These are phyloP conservation scores for Fonsecaea pedrosoi DNA, from an alignment of 2,329 filamentous ascomycete genomes.

Conservation along the genomic window DNA sequence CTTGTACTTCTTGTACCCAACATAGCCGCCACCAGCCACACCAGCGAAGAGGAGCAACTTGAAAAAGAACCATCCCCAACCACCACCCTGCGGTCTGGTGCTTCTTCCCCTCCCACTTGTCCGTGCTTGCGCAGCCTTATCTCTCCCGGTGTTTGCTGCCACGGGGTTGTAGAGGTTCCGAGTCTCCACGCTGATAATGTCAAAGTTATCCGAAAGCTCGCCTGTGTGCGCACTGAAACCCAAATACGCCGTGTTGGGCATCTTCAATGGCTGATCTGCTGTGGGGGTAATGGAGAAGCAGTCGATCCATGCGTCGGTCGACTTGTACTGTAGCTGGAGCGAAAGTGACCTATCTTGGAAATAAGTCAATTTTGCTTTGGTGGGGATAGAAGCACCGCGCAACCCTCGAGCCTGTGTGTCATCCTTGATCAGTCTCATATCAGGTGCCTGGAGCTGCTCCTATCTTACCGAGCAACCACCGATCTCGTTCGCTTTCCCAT, in stretches of 20 bases:
- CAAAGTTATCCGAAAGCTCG: constrained; percentile 96
- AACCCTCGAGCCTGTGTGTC: constrained; percentile 74
- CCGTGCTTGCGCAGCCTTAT: constrained; percentile 30
- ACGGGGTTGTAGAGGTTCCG: constrained; percentile 81
- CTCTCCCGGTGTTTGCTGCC: constrained; percentile 41
- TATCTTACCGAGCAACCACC: constrained; percentile 81
- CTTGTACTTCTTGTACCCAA: constrained; percentile 84
- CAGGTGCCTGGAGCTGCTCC: not conserved
- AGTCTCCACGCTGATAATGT: constrained; percentile 85
- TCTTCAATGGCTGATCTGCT: constrained; percentile 70
- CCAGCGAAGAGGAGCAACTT: constrained; percentile 81
- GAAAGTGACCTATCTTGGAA: constrained; percentile 93
- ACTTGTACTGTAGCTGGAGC: constrained; percentile 93
- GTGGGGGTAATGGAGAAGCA: constrained; percentile 78
- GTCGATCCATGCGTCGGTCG: constrained; percentile 81
- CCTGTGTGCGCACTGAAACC: constrained; percentile 80
- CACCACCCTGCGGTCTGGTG: constrained; percentile 49
- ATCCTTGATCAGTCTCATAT: constrained; percentile 15
- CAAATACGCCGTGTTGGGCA: constrained; percentile 74
- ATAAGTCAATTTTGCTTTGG: constrained; percentile 88
- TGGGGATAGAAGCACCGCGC: constrained; percentile 77
- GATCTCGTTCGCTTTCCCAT: constrained; percentile 91
- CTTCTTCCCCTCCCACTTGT: constrained; percentile 40
- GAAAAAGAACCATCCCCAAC: constrained; percentile 76
- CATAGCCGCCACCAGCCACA: constrained; percentile 75